A percentile compares a stretch with the other conserved stretches of the same genome.
Conservation (phyloP, 768 basidiomycete genomes). For the Mycena indigotica region DNA sequence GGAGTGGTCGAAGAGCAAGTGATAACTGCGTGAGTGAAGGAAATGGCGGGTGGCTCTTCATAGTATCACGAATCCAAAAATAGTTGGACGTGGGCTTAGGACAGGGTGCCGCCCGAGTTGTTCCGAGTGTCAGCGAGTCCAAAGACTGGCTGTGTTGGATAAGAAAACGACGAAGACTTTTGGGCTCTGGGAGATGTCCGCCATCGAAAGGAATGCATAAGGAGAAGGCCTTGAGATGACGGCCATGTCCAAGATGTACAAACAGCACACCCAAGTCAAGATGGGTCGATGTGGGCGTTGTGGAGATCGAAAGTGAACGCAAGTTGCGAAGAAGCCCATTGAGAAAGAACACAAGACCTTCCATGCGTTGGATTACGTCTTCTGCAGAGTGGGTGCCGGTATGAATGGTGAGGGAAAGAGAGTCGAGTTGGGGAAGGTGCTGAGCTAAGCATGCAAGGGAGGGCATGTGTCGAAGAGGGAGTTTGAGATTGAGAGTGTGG, state of each 20-base stretch:
- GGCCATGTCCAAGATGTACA: conserved; percentile 38
- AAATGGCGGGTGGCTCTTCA: conserved; percentile 33
- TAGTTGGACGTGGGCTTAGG: conserved; percentile 31
- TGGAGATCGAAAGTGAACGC: conserved; percentile 37
- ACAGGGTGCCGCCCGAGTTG: conserved; percentile 31
- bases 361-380: conserved; percentile 39
- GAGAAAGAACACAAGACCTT: conserved; percentile 47
- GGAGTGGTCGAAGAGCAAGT: conserved; percentile 43
- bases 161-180: conserved; percentile 38
- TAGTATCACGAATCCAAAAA: conserved; percentile 46
- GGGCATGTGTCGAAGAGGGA: conserved; percentile 41
- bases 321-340: conserved; percentile 45
- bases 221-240: conserved; percentile 38
- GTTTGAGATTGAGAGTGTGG: conserved; percentile 37
- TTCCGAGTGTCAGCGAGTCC: conserved; percentile 38
- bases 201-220: conserved; percentile 51
- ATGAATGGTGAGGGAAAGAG: conserved; percentile 39
- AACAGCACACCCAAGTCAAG: conserved; percentile 46
- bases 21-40: conserved; percentile 35
- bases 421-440: conserved; percentile 36
- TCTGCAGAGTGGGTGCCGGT: conserved; percentile 30
- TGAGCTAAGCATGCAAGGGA: conserved; percentile 32
- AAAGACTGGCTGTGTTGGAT: conserved; percentile 37
- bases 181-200: conserved; percentile 39
- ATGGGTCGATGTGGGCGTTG: conserved; percentile 37